These are phyloP conservation scores for Naganishia randhawae DNA, from an alignment of 768 basidiomycete species.

Conservation along the genomic window DNA sequence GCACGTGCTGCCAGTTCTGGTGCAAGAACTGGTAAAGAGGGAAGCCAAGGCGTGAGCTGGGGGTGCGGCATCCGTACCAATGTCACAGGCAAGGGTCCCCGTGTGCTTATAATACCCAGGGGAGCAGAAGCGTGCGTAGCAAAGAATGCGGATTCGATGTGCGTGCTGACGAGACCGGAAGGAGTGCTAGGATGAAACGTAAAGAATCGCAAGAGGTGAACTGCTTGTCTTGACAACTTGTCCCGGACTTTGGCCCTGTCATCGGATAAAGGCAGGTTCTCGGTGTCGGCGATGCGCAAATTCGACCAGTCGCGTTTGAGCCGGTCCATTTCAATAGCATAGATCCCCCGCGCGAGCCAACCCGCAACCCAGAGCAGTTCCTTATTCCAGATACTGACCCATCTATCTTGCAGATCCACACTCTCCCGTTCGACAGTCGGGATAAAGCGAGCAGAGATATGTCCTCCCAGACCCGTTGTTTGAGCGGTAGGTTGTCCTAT, in stretches of 20 bases:
- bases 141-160: constrained; percentile 77
- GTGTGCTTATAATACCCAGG: constrained; percentile 70
- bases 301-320: constrained; percentile 61
- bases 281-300: constrained; percentile 26
- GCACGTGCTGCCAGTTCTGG: constrained; percentile 47
- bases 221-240: constrained; percentile 60
- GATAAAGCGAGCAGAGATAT: constrained; percentile 78
- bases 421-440: constrained; percentile 94
- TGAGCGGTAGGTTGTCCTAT: constrained; percentile 90
- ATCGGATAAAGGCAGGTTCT: constrained; percentile 27
- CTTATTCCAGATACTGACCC: constrained; percentile 71
- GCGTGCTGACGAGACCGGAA: constrained; percentile 66
- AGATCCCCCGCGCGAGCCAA: constrained; percentile 72
- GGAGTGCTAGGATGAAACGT: constrained; percentile 85
- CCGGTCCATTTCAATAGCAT: constrained; percentile 71
- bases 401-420: constrained; percentile 73
- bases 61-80: constrained; percentile 72
- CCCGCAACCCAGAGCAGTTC: constrained; percentile 83
- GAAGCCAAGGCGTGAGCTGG: constrained; percentile 69
- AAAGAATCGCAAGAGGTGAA: constrained; percentile 85
- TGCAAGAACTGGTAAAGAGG: constrained; percentile 70
- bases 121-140: constrained; percentile 56
- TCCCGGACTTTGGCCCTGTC: constrained; percentile 34
- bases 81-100: constrained; percentile 64
- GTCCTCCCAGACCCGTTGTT: constrained; percentile 74